Evolutionary conservation across 2,329 filamentous ascomycete genomes (phyloP), one percentile per base, ranked within the genome.

Genomic region (Taxawa tesnikishii): DNA sequence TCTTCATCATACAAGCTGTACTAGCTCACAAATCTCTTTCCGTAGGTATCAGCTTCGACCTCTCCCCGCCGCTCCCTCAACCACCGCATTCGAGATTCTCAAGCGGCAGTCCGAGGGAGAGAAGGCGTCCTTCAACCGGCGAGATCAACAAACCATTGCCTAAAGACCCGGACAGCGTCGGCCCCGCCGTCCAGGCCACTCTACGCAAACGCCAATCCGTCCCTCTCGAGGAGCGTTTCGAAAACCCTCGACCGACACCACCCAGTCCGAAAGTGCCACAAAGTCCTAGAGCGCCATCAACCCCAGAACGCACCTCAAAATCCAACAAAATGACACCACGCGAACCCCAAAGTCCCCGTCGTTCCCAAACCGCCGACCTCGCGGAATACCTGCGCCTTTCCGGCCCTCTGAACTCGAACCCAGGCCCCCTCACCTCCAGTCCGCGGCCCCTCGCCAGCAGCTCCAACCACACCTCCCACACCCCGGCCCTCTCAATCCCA

Each of bases 121-220:
- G 42, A 6, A 40, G n/a, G n/a, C n/a, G 39, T 16, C 35, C 39
- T 25, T 29, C 38, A 16, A 17, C 35, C 8, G 9, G 23, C 27
- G 18, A 17, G 13, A 19, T 44, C 14, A 38, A 47, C 34, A 49
- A 49, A 32, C 46, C 46, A 17, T 33, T 49, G 12, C 46, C 46
- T 6, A 30, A 32, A 27, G 42, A 44, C 14, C 46, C 46, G 11
- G 40, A 41, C n/a, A 16, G 38, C 7, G 32, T 37, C 12, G 33
- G 34, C 13, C 34, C 31, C 25, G 34, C 37, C 7, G 32, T 44
- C 15, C 19, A 26, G 28, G 32, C 38, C 19, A 43, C 35, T 14
- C 28, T 41, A 6, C 34, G 34, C 7, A 36, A 37, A 33, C 13
- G 21, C 6, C 31, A 38, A 24, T 26, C 41, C 12, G 32, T 36